A percentile compares a stretch with the other conserved stretches of the same genome.
These are phyloP conservation scores for Syzygium oleosum DNA, from an alignment of 345 rosid genomes.

Conservation along the genomic window DNA sequence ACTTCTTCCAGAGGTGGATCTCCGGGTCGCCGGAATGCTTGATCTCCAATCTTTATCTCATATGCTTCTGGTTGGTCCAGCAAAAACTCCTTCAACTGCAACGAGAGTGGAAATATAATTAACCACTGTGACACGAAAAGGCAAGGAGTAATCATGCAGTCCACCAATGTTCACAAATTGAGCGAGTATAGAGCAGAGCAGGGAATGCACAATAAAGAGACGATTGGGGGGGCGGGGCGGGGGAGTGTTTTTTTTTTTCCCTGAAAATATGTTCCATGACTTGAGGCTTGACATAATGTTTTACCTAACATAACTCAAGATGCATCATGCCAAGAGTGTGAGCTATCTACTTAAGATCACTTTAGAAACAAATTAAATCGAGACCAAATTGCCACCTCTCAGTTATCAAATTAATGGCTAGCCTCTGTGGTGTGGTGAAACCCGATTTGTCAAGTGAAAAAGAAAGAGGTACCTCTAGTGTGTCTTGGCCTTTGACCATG, in stretches of 20 bases:
- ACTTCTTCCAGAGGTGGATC: constrained; percentile 79
- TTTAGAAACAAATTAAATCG: not conserved
- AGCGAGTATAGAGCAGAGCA: not conserved
- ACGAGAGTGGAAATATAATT: not conserved
- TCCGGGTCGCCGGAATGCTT: constrained; percentile 62
- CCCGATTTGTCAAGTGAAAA: not conserved
- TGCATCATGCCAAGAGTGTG: not conserved
- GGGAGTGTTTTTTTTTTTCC: not conserved
- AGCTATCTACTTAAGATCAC: not conserved
- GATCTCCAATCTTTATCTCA: constrained; percentile 79
- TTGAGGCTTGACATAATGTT: not conserved
- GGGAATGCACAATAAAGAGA: not conserved
- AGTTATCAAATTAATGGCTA: not conserved
- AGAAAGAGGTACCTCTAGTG: constrained; percentile 37
- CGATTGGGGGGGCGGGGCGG: no score
- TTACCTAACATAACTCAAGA: not conserved
- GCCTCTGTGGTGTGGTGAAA: not conserved
- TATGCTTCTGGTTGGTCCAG: constrained; percentile 70
- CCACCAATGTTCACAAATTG: not conserved
- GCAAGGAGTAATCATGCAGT: not conserved
- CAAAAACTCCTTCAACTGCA: constrained; percentile 77
- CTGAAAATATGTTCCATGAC: not conserved
- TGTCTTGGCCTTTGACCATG: constrained; percentile 48
- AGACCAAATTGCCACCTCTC: not conserved
- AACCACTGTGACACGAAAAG: not conserved